A percentile compares a stretch with the other conserved stretches of the same genome.
phyloP scores from a whole-genome alignment of 2,329 filamentous ascomycete genomes.

The Claviceps africana region DNA sequence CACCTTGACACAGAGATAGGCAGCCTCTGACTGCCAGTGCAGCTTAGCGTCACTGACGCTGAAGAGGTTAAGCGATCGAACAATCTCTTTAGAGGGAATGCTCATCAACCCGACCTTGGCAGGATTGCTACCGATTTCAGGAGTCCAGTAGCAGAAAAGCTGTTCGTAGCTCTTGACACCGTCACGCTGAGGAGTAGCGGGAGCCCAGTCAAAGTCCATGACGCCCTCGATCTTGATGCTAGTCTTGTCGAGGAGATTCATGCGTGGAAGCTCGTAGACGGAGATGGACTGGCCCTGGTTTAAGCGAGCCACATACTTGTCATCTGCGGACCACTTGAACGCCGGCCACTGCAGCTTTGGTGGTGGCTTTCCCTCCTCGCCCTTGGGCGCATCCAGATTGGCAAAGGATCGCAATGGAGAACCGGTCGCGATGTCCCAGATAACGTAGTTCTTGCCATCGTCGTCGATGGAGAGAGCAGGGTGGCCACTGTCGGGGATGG shows the following conservation, averaged over 20 bases:
- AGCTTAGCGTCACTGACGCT: slow-evolving; percentile 95
- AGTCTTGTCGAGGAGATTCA: slow-evolving; percentile 82
- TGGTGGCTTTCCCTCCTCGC: slow-evolving; percentile 44
- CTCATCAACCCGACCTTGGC: slow-evolving; percentile 95
- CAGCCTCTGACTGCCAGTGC: slow-evolving; percentile 92
- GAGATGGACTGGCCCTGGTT: slow-evolving; percentile 80
- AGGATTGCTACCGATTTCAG: slow-evolving; percentile 93
- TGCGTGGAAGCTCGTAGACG: slow-evolving; percentile 76
- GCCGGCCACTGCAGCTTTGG: slow-evolving; percentile 96
- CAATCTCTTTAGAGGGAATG: slow-evolving; percentile 84
- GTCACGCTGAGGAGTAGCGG: slow-evolving; percentile 66
- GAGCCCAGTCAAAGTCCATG: slow-evolving; percentile 96
- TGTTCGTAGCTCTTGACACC: slow-evolving; percentile 88
- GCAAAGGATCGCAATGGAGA: slow-evolving; percentile 88
- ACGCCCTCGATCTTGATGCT: slow-evolving; percentile 94
- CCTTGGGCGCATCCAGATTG: slow-evolving; percentile 64
- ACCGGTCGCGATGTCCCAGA: slow-evolving; percentile 88
- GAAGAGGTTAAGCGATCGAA: slow-evolving; percentile 92
- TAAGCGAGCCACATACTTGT: slow-evolving; percentile 91
- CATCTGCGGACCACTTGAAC: slow-evolving; percentile 98
- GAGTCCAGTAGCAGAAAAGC: slow-evolving; percentile 96
- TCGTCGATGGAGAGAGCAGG: slow-evolving; percentile 78
- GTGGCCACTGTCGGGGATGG: slow-evolving; percentile 77
- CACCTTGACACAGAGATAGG: slow-evolving; percentile 96
- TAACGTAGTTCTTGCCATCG: slow-evolving; percentile 97